Evolutionary conservation across 805 yeast genomes (phyloP).

Genomic region (Saturnispora mendoncae): DNA sequence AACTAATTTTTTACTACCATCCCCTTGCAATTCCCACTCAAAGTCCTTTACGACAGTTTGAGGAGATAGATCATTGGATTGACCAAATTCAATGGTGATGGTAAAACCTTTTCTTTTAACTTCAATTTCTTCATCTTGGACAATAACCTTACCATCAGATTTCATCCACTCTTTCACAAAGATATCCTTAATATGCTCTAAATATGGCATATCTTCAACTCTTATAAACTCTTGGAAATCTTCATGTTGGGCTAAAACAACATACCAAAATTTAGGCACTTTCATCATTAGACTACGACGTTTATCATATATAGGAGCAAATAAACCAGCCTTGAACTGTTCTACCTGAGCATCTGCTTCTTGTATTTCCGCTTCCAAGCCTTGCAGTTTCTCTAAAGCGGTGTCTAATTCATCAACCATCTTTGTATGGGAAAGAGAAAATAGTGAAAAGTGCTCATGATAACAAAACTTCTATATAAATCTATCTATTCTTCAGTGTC

Average conservation of each 20-base stretch:
- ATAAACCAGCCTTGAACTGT: slow-evolving; percentile 39
- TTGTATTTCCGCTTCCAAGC: slow-evolving; percentile 39
- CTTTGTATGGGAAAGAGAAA: not conserved
- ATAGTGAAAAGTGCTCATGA: too few species aligned
- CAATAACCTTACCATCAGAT: slow-evolving; percentile 12
- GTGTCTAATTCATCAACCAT: slow-evolving; percentile 8
- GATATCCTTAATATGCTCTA: slow-evolving; percentile 60
- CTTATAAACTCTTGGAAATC: slow-evolving; percentile 76
- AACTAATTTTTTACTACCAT: slow-evolving; percentile 46
- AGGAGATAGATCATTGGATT: slow-evolving; percentile 38
- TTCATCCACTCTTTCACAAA: slow-evolving; percentile 43
- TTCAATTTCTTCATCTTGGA: slow-evolving; percentile 3
- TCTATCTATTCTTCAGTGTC: slow-evolving; percentile 8
- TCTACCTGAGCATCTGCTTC: slow-evolving; percentile 54
- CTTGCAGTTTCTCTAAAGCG: slow-evolving; percentile 4
- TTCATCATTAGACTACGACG: slow-evolving; percentile 44
- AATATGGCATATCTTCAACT: slow-evolving; percentile 65
- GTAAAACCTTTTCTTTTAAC: slow-evolving; percentile 35
- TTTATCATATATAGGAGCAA: slow-evolving; percentile 48
- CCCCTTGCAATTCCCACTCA: slow-evolving; percentile 34
- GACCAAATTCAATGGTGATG: slow-evolving; percentile 47
- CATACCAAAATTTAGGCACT: slow-evolving; percentile 80
- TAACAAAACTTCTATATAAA: too few species aligned
- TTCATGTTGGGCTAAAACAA: slow-evolving; percentile 72
- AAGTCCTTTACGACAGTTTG: slow-evolving; percentile 59